Conservation (phyloP, 2,329 filamentous ascomycete species). For the Clarireedia hainanense region DNA sequence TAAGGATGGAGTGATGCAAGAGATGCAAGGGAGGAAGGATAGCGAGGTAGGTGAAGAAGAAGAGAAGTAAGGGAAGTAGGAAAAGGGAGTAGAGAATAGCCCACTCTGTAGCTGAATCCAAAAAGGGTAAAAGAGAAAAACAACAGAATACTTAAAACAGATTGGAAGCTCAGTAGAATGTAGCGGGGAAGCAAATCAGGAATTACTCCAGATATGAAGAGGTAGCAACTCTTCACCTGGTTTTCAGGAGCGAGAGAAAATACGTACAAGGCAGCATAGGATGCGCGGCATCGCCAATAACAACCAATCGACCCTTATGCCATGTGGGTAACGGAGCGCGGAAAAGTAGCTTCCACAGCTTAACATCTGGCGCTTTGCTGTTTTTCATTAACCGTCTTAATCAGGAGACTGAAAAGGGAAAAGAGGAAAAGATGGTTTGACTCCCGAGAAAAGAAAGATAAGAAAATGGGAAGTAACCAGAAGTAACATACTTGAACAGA, state of each 20-base stretch:
- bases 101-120: no score
- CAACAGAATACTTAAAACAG: no score
- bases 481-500: not conserved
- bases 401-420: not conserved
- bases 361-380: constrained; percentile 2
- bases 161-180: not conserved
- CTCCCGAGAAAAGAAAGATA: not conserved
- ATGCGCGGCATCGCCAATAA: constrained; percentile 62
- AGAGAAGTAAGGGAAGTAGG: no score
- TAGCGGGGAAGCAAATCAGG: no score
- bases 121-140: no score
- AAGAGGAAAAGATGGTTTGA: not conserved
- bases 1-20: not conserved
- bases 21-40: no score
- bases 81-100: no score
- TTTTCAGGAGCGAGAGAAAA: not conserved
- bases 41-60: no score
- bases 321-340: constrained; percentile 37
- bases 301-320: constrained; percentile 44
- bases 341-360: constrained; percentile 5
- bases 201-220: no score
- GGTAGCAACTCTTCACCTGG: no score
- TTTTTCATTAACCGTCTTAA: no score
- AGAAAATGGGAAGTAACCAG: no score
- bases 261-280: constrained; percentile 48